Evolutionary conservation across 805 yeast genomes (phyloP), one percentile per base, ranked within the genome.

Genomic region (Brettanomyces anomalus): DNA sequence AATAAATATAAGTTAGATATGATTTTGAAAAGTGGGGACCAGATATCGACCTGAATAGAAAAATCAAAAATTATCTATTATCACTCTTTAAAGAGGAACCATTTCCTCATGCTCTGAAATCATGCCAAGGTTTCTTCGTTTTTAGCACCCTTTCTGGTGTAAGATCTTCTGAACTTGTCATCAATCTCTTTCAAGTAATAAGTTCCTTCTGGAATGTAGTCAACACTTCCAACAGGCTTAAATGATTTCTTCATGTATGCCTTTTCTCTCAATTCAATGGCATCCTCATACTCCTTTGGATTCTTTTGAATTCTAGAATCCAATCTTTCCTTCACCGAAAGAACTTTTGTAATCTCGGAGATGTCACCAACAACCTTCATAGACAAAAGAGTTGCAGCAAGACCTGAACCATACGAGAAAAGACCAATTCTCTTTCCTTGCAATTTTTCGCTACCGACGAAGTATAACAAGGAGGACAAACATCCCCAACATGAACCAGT

Each of bases 331-430:
- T 81, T 79, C 50, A 93, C 69, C 64, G 83, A 75, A 57, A 90
- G 76, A 44, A 68, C 72, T 50, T 75, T 63, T 49, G 75, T 75
- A 50, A 89, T 82, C 47, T 72, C 53, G 24, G 83, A 67, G 48
- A 89, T 71, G 65, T 93, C 97, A 46, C 94, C 96, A 49, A 72
- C 76, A 48, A 93, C 85, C 49, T 69, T 76, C 51, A 81, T 78
- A 36, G 95, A 82, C 68, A 77, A 85, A 66, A 93, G 70, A 33
- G 96, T 78, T 15, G 97, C 75, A 37, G 99, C 99, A 49, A 93
- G 77, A 59, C 99, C 99, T 14, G 97, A 90, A 53, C 99, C 99
- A 66, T 93, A 93, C 17, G 98, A 93, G 72, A 89, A 93, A 56
- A 89, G 62, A 55, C 96, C 94, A 58, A 93, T 73, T 65, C 96